A percentile compares a stretch with the other conserved stretches of the same genome.
Evolutionary conservation across 345 rosid species (phyloP).

Genomic region (Erodium maritimum): DNA sequence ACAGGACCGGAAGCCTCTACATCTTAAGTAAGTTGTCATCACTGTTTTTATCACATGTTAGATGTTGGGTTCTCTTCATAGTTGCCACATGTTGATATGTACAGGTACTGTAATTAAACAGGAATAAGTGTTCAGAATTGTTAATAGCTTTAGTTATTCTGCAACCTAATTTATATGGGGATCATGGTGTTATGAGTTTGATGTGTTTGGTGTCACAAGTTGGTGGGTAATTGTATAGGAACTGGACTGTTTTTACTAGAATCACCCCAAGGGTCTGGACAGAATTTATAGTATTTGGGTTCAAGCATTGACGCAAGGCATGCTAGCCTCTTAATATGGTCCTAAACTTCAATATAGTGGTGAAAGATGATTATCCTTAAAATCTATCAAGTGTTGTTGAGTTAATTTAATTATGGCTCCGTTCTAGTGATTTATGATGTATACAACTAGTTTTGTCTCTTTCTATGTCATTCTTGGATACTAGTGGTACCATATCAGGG

Average conservation of each 20-base stretch:
- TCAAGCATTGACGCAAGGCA: neutral
- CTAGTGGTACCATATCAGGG: neutral
- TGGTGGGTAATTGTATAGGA: no score
- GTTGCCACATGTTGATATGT: neutral
- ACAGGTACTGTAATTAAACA: neutral
- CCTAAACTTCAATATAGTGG: neutral
- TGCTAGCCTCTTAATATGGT: neutral
- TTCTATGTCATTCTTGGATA: neutral
- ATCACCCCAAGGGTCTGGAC: neutral
- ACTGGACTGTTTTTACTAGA: neutral
- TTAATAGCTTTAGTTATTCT: neutral
- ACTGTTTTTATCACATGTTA: neutral
- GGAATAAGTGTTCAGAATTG: neutral
- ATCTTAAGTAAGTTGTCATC: constrained; percentile 12
- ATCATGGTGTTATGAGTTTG: neutral
- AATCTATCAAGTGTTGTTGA: neutral
- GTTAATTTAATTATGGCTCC: no score
- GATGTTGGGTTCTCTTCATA: neutral
- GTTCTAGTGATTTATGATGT: neutral
- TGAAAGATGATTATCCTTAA: neutral
- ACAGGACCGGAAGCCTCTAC: constrained; percentile 17
- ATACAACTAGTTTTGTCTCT: neutral
- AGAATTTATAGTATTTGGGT: no score
- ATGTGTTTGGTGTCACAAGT: no score
- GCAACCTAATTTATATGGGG: neutral